phyloP scores from a whole-genome alignment of 441 rosid genomes.

The Pelargonium australe region DNA sequence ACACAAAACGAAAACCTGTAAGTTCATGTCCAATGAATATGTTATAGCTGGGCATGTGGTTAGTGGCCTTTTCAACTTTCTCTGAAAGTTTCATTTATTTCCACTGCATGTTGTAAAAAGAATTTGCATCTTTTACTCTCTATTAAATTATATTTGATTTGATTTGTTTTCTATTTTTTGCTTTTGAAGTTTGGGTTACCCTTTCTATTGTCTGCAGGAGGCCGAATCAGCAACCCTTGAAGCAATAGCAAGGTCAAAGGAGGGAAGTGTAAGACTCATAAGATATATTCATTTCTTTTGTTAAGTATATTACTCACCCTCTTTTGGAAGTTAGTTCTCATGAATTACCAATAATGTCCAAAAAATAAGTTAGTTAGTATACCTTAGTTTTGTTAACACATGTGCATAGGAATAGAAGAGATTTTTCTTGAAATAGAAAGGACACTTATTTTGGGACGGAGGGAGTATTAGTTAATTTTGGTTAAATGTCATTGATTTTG shows the following conservation, averaged over 20 bases:
- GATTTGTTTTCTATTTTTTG: neutral
- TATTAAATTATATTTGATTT: neutral
- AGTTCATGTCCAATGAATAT: neutral
- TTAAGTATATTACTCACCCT: neutral
- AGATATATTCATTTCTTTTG: slow-evolving; percentile 17
- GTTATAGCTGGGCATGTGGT: neutral
- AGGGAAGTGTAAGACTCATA: slow-evolving; percentile 61
- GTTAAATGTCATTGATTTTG: too few relatives aligned
- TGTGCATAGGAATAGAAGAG: too few relatives aligned
- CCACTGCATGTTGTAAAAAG: neutral
- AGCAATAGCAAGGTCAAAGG: slow-evolving; percentile 72
- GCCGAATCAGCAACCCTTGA: slow-evolving; percentile 87
- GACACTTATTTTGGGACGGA: too few relatives aligned
- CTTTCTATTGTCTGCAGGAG: slow-evolving; percentile 47
- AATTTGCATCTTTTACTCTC: neutral
- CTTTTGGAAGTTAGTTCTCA: too few relatives aligned
- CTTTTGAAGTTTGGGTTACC: neutral
- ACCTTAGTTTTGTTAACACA: too few relatives aligned
- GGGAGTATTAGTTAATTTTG: too few relatives aligned
- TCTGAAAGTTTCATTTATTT: neutral
- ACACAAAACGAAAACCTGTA: neutral
- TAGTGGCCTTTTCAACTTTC: neutral
- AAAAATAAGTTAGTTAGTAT: too few relatives aligned
- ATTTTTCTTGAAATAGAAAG: too few relatives aligned
- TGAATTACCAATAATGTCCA: too few relatives aligned